Evolutionary conservation across 176 grass and related monocot genomes (phyloP), one percentile per base, ranked within the genome.

Genomic region (Oryza meyeriana): DNA sequence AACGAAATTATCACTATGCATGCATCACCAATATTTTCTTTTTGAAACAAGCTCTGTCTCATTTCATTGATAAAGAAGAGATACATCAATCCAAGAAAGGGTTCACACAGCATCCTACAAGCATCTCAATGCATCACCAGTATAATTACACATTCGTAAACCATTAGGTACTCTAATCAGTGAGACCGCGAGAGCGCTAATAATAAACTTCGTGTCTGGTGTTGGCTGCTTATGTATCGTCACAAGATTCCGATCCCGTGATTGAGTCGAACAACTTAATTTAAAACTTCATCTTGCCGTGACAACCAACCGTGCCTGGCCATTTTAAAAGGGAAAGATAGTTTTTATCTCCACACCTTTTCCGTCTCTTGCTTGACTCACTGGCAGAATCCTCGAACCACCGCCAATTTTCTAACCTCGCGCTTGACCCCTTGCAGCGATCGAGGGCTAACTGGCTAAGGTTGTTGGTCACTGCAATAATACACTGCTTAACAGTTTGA

Each of bases 231-330:
- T 48, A 61, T 36, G 24, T 63, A 66, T 5, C 33, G 8, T 63
- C 17, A n/a, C 32, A 66, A 79, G 79, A 83, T 88, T 83, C 74
- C 80, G 31, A 3, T 59, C 79, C 85, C 73, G 66, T 86, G 70
- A 52, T n/a, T 12, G 14, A 77, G 25, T 58, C 25, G 27, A 66
- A 72, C 39, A 79, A 79, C 6, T 41, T 9, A 66, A 66, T 45
- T 52, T 26, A 59, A 59, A 24, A 59, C 55, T 59, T 25, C 55
- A 11, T 59, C 11, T 57, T 31, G 57, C 27, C 6, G 18, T 57
- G 25, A 45, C 57, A 22, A 52, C 27, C 58, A 78, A 17, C 42
- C 4, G 22, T 44, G 9, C 9, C 30, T n/a, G n/a, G 1, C 34
- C 66, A n/a, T 35, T 58, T 59, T 71, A 38, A 27, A 44, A n/a